Evolutionary conservation across 2,329 filamentous ascomycete genomes (phyloP).

Genomic region (Fusarium coicis): DNA sequence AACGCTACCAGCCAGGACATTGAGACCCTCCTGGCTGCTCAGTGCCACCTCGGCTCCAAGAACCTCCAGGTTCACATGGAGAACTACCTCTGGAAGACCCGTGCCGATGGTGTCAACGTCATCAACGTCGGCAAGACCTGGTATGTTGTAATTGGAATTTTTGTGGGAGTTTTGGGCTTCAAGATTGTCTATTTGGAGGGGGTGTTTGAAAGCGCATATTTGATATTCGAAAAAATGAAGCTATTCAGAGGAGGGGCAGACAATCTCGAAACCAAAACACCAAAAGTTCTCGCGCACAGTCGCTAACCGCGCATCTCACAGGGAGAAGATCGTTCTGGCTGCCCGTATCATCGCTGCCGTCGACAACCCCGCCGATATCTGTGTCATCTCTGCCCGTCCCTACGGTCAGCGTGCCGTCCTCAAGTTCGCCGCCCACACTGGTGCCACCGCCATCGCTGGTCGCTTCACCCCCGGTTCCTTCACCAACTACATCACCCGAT

Average conservation of each 20-base stretch:
- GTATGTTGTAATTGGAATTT: constrained; percentile 62
- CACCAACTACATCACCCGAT: constrained; percentile 99
- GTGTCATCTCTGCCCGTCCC: constrained; percentile 99
- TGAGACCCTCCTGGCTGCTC: constrained; percentile 98
- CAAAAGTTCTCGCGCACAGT: constrained; percentile 8
- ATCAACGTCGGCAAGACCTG: constrained; percentile 99
- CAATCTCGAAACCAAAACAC: constrained; percentile 34
- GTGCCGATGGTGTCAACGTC: constrained; percentile 97
- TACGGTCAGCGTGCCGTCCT: constrained; percentile 99
- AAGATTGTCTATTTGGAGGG: neutral
- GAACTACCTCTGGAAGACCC: constrained; percentile 99
- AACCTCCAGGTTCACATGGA: constrained; percentile 99
- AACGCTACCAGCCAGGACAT: constrained; percentile 98
- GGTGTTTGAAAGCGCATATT: neutral
- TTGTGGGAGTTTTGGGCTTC: neutral
- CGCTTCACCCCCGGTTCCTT: constrained; percentile 99
- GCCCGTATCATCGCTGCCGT: constrained; percentile 98
- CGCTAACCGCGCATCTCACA: constrained; percentile 52
- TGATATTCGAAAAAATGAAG: constrained; percentile 1
- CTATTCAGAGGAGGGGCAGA: constrained; percentile 35
- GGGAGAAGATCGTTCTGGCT: constrained; percentile 99
- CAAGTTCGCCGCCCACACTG: constrained; percentile 99
- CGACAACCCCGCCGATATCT: constrained; percentile 99
- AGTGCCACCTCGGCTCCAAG: constrained; percentile 97
- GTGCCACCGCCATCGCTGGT: constrained; percentile 96